Percentiles rank a stretch among this genome's conserved stretches.
These are phyloP conservation scores for Pholiota microspora DNA, from an alignment of 768 basidiomycete species.

Conservation along the genomic window DNA sequence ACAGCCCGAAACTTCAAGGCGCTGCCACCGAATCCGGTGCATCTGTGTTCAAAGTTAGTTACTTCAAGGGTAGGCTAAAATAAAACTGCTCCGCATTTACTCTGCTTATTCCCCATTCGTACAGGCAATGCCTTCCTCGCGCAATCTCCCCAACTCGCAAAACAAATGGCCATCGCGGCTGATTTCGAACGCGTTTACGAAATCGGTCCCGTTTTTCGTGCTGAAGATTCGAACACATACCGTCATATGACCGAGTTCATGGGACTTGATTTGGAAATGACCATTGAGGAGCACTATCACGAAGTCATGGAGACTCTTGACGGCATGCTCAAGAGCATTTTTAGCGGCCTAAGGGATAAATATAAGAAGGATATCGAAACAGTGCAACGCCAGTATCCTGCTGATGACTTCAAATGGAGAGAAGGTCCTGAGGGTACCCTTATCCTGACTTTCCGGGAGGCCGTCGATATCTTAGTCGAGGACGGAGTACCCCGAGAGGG, in stretches of 20 bases:
- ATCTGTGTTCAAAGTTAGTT: constrained; percentile 95
- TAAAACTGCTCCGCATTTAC: background rate
- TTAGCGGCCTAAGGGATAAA: constrained; percentile 74
- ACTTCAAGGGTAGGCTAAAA: constrained; percentile 79
- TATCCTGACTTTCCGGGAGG: constrained; percentile 82
- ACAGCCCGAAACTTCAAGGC: constrained; percentile 95
- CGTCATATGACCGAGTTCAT: constrained; percentile 98
- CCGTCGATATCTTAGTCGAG: constrained; percentile 80
- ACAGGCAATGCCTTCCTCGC: constrained; percentile 89
- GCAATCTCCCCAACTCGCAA: constrained; percentile 95
- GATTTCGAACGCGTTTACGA: constrained; percentile 99
- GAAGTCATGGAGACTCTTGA: constrained; percentile 95
- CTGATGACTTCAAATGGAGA: constrained; percentile 94
- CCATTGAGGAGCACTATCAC: constrained; percentile 97
- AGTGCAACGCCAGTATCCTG: constrained; percentile 86
- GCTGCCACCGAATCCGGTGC: constrained; percentile 97
- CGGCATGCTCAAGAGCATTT: constrained; percentile 80
- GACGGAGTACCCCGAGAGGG: constrained; percentile 79
- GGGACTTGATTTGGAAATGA: constrained; percentile 98
- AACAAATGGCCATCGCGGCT: constrained; percentile 99
- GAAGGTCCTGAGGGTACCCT: constrained; percentile 89
- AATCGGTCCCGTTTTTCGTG: constrained; percentile 95
- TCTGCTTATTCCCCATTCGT: constrained; percentile 2
- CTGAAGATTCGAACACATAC: constrained; percentile 96
- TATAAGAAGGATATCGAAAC: constrained; percentile 82